Percentiles rank a stretch among this genome's conserved stretches.
phyloP scores from a whole-genome alignment of 805 yeast species.

The Sporopachydermia lactativora region DNA sequence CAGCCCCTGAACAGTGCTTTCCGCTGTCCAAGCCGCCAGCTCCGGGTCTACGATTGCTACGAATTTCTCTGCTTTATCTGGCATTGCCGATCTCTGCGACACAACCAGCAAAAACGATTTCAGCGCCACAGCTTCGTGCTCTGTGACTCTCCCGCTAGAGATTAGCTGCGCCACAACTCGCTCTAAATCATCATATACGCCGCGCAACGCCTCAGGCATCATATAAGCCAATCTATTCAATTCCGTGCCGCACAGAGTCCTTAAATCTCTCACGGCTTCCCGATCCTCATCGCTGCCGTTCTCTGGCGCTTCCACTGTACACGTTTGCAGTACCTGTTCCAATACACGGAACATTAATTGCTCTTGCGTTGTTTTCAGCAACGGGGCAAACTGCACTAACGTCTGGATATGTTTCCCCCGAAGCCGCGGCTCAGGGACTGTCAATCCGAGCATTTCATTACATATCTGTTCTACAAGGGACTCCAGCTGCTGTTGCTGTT shows the following conservation, averaged over 20 bases:
- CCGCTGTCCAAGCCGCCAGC: slow-evolving; percentile 82
- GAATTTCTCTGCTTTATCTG: slow-evolving; percentile 64
- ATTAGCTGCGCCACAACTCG: slow-evolving; percentile 61
- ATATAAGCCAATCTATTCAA: slow-evolving; percentile 84
- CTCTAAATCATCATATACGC: slow-evolving; percentile 72
- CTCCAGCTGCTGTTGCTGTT: slow-evolving; percentile 39
- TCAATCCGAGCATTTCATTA: slow-evolving; percentile 45
- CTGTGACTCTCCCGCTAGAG: slow-evolving; percentile 55
- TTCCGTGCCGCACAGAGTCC: slow-evolving; percentile 91
- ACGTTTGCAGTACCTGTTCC: slow-evolving; percentile 75
- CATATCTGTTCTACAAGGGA: slow-evolving; percentile 52
- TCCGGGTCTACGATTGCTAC: slow-evolving; percentile 88
- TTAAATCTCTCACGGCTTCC: slow-evolving; percentile 71
- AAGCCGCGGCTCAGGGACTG: slow-evolving; percentile 65
- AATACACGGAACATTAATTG: slow-evolving; percentile 63
- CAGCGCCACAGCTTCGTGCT: slow-evolving; percentile 88
- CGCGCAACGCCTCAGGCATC: slow-evolving; percentile 83
- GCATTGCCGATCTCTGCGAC: slow-evolving; percentile 61
- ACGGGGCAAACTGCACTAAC: slow-evolving; percentile 85
- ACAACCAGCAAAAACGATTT: slow-evolving; percentile 85
- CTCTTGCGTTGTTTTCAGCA: slow-evolving; percentile 60
- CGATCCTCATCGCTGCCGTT: slow-evolving; percentile 44
- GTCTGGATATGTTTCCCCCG: slow-evolving; percentile 82
- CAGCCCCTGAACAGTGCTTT: slow-evolving; percentile 78
- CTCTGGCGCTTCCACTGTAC: slow-evolving; percentile 42